Evolutionary conservation across 2,329 filamentous ascomycete genomes (phyloP).

Genomic region (Fusarium nanum): DNA sequence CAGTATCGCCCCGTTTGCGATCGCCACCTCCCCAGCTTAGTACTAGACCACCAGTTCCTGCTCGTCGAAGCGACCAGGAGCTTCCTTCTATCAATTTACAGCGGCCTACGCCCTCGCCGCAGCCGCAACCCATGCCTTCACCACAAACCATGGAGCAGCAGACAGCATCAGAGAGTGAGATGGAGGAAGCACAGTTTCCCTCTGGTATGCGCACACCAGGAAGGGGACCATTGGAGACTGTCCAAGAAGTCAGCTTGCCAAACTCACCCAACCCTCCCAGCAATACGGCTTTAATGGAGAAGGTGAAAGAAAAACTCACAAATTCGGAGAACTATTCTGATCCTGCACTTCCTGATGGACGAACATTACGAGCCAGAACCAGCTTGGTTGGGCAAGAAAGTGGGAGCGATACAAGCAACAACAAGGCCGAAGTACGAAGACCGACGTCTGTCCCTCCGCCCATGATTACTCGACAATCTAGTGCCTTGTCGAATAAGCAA

Average conservation of each 20-base stretch:
- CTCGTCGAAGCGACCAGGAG: constrained; percentile 63
- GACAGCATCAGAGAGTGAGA: constrained; percentile 62
- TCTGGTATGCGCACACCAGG: constrained; percentile 70
- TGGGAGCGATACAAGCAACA: constrained; percentile 74
- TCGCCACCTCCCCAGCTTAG: constrained; percentile 74
- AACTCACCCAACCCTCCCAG: constrained; percentile 70
- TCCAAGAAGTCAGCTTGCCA: constrained; percentile 87
- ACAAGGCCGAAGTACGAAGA: constrained; percentile 56
- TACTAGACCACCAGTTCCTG: constrained; percentile 57
- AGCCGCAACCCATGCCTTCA: constrained; percentile 56
- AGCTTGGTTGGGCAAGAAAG: constrained; percentile 64
- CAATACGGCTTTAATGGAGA: constrained; percentile 61
- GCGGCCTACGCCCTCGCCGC: constrained; percentile 61
- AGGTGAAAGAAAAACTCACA: constrained; percentile 61
- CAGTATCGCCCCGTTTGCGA: constrained; percentile 79
- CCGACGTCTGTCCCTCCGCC: constrained; percentile 62
- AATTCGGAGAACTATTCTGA: constrained; percentile 58
- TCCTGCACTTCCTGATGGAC: constrained; percentile 53
- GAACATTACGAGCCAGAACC: constrained; percentile 60
- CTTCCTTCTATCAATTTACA: constrained; percentile 65
- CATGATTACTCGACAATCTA: constrained; percentile 73
- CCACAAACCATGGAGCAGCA: constrained; percentile 56
- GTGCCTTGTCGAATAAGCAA: constrained; percentile 71
- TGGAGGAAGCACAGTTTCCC: constrained; percentile 60
- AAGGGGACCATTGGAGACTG: constrained; percentile 81